Evolutionary conservation across 805 yeast species (phyloP), one percentile per base, ranked within the genome.

Genomic region (Saccharomyces cerevisiae): DNA sequence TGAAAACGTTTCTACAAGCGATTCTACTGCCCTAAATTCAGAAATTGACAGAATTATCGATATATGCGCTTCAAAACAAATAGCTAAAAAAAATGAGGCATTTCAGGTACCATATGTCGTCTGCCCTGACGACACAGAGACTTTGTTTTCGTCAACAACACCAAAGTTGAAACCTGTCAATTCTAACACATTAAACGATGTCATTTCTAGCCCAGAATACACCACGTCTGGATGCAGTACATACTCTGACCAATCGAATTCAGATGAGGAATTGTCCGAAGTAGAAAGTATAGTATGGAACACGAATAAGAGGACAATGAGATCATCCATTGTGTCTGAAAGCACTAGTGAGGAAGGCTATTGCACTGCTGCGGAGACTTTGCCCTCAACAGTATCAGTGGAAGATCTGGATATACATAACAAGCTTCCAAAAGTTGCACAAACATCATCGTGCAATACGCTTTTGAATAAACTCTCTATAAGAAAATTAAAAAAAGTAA

Each of bases 121-220:
- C 2, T 36, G 43, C 6, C 30, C 31, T 5, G 17, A 26, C 11
- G 55, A 52, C n/a, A 9, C 17, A 10, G 57, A 55, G 41, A 31
- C 28, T 13, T 6, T 32, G 2, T 41, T 51, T 29, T 14, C 49
- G 10, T 14, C 28, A 4, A 28, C 41, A 26, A 14, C 49, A 9
- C 58, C 58, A 3, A 30, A 14, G 2, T 27, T 55, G 6, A 57
- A 54, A 10, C 53, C 55, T 24, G 28, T 11, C 29, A 52, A 56
- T 27, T 24, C 43, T 5, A 49, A 13, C 10, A 46, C 51, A 8
- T 47, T 56, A 30, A 51, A 52, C 5, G 63, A 57, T 9, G 43
- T 55, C n/a, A 49, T 65, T n/a, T 60, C 70, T 1, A 59, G 61
- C 46, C 66, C 67, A 4, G 68, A 62, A 47, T 64, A 62, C 47